Evolutionary conservation across 2,329 filamentous ascomycete species (phyloP).

Genomic region (Penicillium freii): DNA sequence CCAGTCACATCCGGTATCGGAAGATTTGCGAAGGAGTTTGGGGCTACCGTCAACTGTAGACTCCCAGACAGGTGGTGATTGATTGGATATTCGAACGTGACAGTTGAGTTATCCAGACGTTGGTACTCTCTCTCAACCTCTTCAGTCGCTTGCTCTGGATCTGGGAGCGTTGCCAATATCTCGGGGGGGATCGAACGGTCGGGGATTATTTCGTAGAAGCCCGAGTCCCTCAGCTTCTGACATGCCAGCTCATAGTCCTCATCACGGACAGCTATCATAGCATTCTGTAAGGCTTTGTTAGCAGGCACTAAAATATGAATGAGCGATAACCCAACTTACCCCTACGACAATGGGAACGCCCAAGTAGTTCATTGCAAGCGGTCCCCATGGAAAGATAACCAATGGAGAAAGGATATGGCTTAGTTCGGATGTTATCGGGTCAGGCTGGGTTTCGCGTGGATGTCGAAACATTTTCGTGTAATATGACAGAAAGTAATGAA

Average conservation of each 20-base stretch:
- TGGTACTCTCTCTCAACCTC: too few species aligned
- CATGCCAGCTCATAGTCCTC: not conserved
- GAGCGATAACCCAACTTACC: not conserved
- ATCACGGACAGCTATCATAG: not conserved
- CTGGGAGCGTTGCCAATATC: too few species aligned
- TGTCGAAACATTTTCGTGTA: not conserved
- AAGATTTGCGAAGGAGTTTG: not conserved
- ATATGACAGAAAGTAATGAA: not conserved
- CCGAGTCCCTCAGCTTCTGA: not conserved
- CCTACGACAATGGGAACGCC: not conserved
- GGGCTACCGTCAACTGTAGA: not conserved
- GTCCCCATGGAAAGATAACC: not conserved
- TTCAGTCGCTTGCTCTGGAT: too few species aligned
- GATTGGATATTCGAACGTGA: not conserved
- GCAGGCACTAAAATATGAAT: too few species aligned
- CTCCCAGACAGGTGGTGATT: not conserved
- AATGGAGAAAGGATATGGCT: fast-evolving
- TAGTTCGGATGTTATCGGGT: fast-evolving
- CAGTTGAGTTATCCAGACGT: not conserved
- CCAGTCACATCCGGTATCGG: not conserved
- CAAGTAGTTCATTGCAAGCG: not conserved
- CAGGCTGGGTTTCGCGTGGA: not conserved
- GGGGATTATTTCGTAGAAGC: too few species aligned
- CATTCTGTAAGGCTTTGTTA: not conserved
- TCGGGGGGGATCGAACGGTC: too few species aligned